These are phyloP conservation scores for Sclerotinia sclerotiorum DNA, from an alignment of 2,329 filamentous ascomycete species.

Conservation along the genomic window DNA sequence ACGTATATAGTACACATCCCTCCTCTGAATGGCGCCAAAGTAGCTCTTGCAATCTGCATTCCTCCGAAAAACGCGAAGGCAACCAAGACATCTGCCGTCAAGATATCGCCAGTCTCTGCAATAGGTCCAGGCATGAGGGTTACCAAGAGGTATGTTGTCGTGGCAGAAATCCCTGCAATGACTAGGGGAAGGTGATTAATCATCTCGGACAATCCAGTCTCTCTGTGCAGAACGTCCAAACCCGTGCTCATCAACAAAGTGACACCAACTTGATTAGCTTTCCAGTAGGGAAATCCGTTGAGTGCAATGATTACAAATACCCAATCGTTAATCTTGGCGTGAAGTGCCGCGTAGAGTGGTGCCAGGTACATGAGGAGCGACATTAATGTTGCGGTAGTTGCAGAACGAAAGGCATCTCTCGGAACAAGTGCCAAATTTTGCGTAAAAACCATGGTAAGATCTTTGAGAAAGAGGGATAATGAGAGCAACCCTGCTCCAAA, in stretches of 20 bases:
- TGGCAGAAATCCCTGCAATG: neutral
- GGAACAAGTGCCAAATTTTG: neutral
- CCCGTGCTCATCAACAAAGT: neutral
- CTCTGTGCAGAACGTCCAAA: neutral
- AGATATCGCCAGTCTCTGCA: neutral
- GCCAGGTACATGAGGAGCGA: neutral
- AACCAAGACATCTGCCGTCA: neutral
- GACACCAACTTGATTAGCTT: neutral
- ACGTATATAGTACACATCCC: conserved; percentile 8
- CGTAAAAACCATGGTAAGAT: neutral
- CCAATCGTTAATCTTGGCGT: neutral
- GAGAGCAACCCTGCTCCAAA: neutral
- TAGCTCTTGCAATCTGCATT: conserved; percentile 10
- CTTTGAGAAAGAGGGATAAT: neutral
- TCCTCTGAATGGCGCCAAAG: conserved; percentile 14
- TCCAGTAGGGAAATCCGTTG: neutral
- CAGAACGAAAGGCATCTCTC: neutral
- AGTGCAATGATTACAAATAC: neutral
- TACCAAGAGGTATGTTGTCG: neutral
- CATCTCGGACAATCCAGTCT: neutral
- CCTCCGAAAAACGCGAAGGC: conserved; percentile 7
- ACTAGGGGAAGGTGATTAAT: neutral
- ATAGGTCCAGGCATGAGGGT: neutral
- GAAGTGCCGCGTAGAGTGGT: neutral
- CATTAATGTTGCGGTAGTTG: neutral